Percentiles rank a stretch among this genome's conserved stretches.
Conservation (phyloP, 768 basidiomycete genomes). For the Daedalea quercina region DNA sequence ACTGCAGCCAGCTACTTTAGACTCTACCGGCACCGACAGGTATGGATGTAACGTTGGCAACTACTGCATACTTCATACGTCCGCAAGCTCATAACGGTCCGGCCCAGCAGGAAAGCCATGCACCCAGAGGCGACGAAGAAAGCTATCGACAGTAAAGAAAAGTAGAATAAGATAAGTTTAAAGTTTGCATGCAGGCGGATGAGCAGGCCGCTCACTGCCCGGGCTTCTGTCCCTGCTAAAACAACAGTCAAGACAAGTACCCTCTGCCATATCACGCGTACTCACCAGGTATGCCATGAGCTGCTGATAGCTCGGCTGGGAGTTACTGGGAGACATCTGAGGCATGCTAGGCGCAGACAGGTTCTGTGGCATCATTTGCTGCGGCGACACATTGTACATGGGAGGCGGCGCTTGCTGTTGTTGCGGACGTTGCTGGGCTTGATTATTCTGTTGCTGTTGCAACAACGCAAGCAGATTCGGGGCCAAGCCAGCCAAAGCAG, state of each 20-base stretch:
- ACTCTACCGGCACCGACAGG: no score
- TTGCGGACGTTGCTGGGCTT: slow-evolving; percentile 23
- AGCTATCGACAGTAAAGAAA: slow-evolving; percentile 7
- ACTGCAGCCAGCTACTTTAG: no score
- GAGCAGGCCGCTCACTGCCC: not conserved
- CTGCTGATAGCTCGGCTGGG: slow-evolving; percentile 47
- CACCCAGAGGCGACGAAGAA: slow-evolving; percentile 3
- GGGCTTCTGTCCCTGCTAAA: slow-evolving; percentile 4
- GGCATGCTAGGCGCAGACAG: slow-evolving; percentile 33
- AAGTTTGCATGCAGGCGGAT: not conserved
- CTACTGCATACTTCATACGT: no score
- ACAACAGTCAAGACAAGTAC: not conserved
- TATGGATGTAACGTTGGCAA: no score
- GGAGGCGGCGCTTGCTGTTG: slow-evolving; percentile 26
- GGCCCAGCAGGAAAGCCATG: not conserved
- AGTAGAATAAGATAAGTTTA: not conserved
- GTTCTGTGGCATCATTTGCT: slow-evolving; percentile 29
- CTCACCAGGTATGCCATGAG: slow-evolving; percentile 66
- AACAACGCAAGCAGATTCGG: slow-evolving; percentile 66
- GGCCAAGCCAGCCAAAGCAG: slow-evolving; percentile 39
- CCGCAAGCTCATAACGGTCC: not conserved
- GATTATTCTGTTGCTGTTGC: slow-evolving; percentile 48
- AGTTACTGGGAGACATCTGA: slow-evolving; percentile 29
- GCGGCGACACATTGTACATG: slow-evolving; percentile 37
- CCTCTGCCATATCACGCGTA: not conserved